Evolutionary conservation across 441 rosid genomes (phyloP).

Genomic region (Kokia cookei): DNA sequence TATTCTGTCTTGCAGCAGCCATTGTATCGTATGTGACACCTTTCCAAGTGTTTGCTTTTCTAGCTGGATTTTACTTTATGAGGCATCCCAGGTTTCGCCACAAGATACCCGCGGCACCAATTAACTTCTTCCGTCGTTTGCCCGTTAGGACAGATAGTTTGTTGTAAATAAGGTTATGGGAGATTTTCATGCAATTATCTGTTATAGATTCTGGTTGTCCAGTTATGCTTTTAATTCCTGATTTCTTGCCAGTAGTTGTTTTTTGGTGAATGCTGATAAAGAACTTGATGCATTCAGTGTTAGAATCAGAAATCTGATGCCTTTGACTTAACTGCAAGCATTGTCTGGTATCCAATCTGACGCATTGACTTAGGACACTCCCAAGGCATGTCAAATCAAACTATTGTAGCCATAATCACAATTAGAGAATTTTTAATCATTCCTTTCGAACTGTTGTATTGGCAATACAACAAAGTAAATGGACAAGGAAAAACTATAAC

Average conservation of each 20-base stretch:
- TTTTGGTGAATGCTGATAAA: not conserved
- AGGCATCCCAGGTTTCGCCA: constrained; percentile 85
- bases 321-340: not conserved
- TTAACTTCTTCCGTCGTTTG: constrained; percentile 81
- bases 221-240: constrained; percentile 12
- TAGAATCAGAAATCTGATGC: not conserved
- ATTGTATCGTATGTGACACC: constrained; percentile 63
- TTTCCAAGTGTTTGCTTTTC: constrained; percentile 57
- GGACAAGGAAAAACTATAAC: too few species aligned
- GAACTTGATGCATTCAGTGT: not conserved
- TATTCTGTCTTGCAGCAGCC: constrained; percentile 56
- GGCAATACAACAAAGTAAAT: too few species aligned
- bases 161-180: constrained; percentile 36
- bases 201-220: constrained; percentile 12
- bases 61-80: constrained; percentile 60
- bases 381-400: too few species aligned
- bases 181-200: constrained; percentile 5
- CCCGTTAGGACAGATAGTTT: constrained; percentile 79
- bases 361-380: too few species aligned
- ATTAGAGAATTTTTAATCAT: too few species aligned
- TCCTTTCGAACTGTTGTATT: too few species aligned
- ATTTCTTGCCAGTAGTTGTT: not conserved
- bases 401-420: too few species aligned
- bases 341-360: not conserved
- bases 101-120: constrained; percentile 50